Conservation (phyloP, 208 protist species). For the Acanthamoeba healyi region DNA sequence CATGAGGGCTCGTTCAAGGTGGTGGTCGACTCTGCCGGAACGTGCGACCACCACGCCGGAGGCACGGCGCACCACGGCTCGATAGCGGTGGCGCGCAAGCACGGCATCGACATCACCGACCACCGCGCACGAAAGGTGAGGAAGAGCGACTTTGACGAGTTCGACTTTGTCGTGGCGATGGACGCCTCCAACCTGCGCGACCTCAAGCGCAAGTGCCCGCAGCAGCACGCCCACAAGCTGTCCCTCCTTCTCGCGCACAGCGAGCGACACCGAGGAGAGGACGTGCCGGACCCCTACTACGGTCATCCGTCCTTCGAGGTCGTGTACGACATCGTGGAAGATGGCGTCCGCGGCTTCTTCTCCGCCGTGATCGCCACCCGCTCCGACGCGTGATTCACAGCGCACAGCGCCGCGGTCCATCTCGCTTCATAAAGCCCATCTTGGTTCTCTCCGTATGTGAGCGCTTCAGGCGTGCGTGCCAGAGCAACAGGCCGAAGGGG, state of each 20-base stretch:
- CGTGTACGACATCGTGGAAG: constrained; percentile 42
- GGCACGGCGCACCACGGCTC: constrained; percentile 41
- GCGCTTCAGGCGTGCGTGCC: too few relatives aligned
- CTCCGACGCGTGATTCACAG: background rate
- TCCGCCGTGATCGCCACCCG: background rate
- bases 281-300: constrained; percentile 70
- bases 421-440: background rate
- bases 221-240: constrained; percentile 56
- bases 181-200: constrained; percentile 71
- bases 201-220: constrained; percentile 65
- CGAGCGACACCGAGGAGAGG: background rate
- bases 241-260: constrained; percentile 23
- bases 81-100: constrained; percentile 3
- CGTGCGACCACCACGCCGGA: constrained; percentile 65
- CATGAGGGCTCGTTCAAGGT: background rate
- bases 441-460: too few relatives aligned
- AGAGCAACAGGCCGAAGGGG: too few relatives aligned
- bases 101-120: constrained; percentile 16
- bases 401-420: background rate
- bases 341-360: constrained; percentile 50
- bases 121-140: constrained; percentile 74
- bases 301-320: constrained; percentile 25
- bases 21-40: constrained; percentile 78
- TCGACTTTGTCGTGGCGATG: constrained; percentile 79
- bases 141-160: constrained; percentile 76